Evolutionary conservation across 164 flowering plant genomes (phyloP).

Genomic region (Platanus orientalis): DNA sequence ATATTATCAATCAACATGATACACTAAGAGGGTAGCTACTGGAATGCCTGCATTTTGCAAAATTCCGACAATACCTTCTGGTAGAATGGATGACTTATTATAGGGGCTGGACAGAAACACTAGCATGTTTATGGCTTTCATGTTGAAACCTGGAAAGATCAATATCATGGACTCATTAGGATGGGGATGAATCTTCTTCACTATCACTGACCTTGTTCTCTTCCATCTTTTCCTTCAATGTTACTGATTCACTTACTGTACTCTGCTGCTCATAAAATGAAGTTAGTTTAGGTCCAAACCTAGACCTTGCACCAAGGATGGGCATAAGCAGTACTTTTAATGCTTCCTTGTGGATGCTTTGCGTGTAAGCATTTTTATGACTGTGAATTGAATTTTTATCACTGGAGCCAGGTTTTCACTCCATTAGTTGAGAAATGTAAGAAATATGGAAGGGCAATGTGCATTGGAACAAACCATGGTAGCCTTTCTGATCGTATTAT

Average conservation of each 20-base stretch:
- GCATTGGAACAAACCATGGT: slow-evolving; percentile 97
- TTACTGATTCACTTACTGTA: no score
- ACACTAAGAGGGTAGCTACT: no score
- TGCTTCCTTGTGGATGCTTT: neutral
- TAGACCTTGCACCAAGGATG: neutral
- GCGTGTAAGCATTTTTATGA: neutral
- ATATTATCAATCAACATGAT: neutral
- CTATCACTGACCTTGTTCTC: no score
- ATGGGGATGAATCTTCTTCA: no score
- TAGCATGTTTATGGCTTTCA: neutral
- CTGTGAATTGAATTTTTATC: neutral
- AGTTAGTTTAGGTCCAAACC: neutral
- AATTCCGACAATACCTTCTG: neutral
- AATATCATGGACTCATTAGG: no score
- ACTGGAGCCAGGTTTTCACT: slow-evolving; percentile 59
- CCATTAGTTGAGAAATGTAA: slow-evolving; percentile 97
- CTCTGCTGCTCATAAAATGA: neutral
- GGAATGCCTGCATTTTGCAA: neutral
- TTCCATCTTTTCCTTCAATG: no score
- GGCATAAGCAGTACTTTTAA: neutral
- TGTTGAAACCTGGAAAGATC: neutral
- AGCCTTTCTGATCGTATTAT: slow-evolving; percentile 98
- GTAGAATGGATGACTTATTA: neutral
- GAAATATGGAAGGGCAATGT: slow-evolving; percentile 97
- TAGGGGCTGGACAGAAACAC: neutral